Conservation (phyloP, 768 basidiomycete genomes). For the Amanita pseudoporphyria region DNA sequence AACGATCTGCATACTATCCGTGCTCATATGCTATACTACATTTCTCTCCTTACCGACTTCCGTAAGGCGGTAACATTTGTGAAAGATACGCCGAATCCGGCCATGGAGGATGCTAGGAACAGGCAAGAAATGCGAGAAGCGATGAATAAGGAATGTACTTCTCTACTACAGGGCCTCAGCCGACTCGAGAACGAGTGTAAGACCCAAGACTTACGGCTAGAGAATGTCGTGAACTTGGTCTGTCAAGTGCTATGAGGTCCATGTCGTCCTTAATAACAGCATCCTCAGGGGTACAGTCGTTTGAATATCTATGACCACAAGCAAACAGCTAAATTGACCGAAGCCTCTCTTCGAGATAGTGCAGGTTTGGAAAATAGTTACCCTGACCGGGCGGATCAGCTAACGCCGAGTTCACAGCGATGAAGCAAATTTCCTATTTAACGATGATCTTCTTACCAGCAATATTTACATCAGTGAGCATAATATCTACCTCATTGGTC, state of each 20-base stretch:
- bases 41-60: conserved; percentile 46
- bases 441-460: conserved; percentile 57
- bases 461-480: conserved; percentile 37
- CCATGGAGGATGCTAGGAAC: conserved; percentile 20
- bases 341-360: conserved; percentile 25
- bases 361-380: conserved; percentile 11
- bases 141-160: conserved; percentile 35
- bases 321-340: conserved; percentile 31
- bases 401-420: conserved; percentile 16
- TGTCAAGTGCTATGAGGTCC: neutral
- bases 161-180: conserved; percentile 38
- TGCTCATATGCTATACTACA: conserved; percentile 51
- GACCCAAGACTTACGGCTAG: conserved; percentile 35
- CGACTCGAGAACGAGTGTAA: conserved; percentile 31
- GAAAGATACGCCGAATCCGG: conserved; percentile 39
- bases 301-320: conserved; percentile 39
- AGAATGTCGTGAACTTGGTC: conserved; percentile 42
- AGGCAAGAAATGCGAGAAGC: neutral
- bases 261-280: neutral
- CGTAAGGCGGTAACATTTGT: conserved; percentile 43
- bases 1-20: conserved; percentile 47
- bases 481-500: no score
- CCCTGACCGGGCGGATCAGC: neutral
- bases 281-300: conserved; percentile 29
- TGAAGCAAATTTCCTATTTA: conserved; percentile 52